These are phyloP conservation scores for Aspergillus sp. DNA, from an alignment of 2,329 filamentous ascomycete genomes.

Conservation along the genomic window DNA sequence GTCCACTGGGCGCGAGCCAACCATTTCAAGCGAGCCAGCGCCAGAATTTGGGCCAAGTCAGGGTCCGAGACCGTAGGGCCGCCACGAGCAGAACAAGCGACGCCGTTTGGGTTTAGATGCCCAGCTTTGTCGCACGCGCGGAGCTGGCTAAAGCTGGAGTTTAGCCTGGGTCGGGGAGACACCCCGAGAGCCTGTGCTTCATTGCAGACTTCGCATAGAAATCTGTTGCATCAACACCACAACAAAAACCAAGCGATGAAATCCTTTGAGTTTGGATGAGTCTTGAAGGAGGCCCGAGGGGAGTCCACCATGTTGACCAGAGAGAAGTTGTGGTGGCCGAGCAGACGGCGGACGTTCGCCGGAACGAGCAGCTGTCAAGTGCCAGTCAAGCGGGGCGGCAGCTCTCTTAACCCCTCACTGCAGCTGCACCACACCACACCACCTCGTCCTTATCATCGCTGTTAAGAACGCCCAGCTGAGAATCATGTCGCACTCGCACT, in stretches of 20 bases:
- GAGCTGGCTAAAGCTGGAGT: constrained; percentile 8
- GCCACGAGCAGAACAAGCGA: constrained; percentile 3
- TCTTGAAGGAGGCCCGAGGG: neutral
- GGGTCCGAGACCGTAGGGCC: constrained; percentile 4
- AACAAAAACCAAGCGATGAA: neutral
- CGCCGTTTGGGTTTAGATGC: constrained; percentile 4
- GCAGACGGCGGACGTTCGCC: neutral
- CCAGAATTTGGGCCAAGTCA: neutral
- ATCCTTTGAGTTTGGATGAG: neutral
- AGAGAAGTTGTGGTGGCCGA: neutral
- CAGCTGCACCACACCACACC: neutral
- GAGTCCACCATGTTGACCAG: no score
- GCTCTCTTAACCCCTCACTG: neutral
- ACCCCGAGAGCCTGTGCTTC: neutral
- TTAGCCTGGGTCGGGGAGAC: constrained; percentile 8
- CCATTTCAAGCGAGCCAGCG: no score
- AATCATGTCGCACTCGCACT: constrained; percentile 37
- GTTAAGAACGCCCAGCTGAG: neutral
- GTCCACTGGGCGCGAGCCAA: neutral
- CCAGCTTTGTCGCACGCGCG: neutral
- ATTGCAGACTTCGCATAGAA: neutral
- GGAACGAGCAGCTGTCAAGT: neutral
- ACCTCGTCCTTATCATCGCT: neutral
- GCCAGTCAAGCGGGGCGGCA: neutral
- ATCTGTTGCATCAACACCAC: neutral